Evolutionary conservation across 495 filamentous ascomycete genomes (phyloP).

Genomic region (Penicillium verhagenii): DNA sequence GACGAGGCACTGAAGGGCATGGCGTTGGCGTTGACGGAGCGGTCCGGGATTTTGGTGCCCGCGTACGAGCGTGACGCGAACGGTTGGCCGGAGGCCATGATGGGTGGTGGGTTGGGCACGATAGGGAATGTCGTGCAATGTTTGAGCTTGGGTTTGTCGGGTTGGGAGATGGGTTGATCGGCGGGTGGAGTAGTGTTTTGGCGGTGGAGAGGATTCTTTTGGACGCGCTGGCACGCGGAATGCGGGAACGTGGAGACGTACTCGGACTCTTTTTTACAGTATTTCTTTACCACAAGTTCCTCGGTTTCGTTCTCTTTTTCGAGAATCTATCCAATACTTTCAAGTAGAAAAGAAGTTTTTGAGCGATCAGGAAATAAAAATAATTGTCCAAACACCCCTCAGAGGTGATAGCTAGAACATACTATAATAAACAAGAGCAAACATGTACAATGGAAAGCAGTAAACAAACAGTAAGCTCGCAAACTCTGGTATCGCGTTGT

Average conservation of each 20-base stretch:
- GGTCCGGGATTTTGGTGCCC: constrained; percentile 50
- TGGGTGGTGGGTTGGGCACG: neutral
- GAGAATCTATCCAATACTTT: no score
- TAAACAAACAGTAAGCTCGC: neutral
- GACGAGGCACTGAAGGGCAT: constrained; percentile 50
- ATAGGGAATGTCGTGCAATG: constrained; percentile 3
- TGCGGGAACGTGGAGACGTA: neutral
- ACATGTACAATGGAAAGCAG: neutral
- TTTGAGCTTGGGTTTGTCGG: neutral
- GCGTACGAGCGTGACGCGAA: constrained; percentile 51
- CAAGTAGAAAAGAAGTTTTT: no score
- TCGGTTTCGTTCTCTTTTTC: no score
- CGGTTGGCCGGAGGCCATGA: constrained; percentile 41
- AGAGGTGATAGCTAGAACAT: neutral
- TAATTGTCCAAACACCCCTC: no score
- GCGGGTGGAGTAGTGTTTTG: constrained; percentile 11
- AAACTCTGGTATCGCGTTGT: neutral
- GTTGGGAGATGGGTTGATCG: neutral
- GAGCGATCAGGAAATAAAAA: no score
- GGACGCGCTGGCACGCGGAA: constrained; percentile 28
- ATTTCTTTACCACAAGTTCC: neutral
- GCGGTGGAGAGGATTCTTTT: constrained; percentile 30
- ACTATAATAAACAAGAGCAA: neutral
- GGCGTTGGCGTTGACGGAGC: constrained; percentile 41
- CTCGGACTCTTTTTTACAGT: neutral